phyloP scores from a whole-genome alignment of 306 rosid species.

The barrel medic (Medicago truncatula) region DNA sequence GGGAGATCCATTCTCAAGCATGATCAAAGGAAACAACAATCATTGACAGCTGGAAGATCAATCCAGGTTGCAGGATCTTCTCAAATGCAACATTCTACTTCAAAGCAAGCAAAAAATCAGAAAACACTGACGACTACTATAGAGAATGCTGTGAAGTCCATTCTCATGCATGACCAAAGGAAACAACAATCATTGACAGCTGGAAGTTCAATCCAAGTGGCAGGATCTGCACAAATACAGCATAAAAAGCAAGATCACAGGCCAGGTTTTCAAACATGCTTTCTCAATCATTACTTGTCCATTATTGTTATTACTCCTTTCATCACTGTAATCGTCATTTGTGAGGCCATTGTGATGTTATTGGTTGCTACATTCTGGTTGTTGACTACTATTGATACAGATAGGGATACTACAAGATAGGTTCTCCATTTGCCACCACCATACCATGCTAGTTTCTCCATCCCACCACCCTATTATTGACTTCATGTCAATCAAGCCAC shows the following conservation, averaged over 20 bases:
- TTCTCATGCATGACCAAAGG: neutral
- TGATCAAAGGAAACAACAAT: neutral
- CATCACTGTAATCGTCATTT: conserved; percentile 51
- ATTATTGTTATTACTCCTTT: conserved; percentile 39
- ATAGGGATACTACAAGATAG: neutral
- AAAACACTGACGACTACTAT: neutral
- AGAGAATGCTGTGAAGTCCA: neutral
- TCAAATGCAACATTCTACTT: conserved; percentile 1
- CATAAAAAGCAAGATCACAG: neutral
- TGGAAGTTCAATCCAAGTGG: neutral
- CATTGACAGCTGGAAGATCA: neutral
- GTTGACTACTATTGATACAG: neutral
- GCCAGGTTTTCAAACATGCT: conserved; percentile 41
- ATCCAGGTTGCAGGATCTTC: neutral
- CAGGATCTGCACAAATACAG: neutral
- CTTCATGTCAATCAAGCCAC: too few relatives aligned
- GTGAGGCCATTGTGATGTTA: conserved; percentile 30
- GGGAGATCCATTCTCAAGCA: neutral
- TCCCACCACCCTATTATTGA: too few relatives aligned
- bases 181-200: conserved; percentile 7
- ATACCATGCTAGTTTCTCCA: too few relatives aligned
- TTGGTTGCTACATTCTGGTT: conserved; percentile 28
- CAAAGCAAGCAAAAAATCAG: neutral
- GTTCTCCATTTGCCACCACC: too few relatives aligned
- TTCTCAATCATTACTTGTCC: conserved; percentile 58